These are phyloP conservation scores for Plasmodium knowlesi DNA, from an alignment of 169 alveolate species.

Conservation along the genomic window DNA sequence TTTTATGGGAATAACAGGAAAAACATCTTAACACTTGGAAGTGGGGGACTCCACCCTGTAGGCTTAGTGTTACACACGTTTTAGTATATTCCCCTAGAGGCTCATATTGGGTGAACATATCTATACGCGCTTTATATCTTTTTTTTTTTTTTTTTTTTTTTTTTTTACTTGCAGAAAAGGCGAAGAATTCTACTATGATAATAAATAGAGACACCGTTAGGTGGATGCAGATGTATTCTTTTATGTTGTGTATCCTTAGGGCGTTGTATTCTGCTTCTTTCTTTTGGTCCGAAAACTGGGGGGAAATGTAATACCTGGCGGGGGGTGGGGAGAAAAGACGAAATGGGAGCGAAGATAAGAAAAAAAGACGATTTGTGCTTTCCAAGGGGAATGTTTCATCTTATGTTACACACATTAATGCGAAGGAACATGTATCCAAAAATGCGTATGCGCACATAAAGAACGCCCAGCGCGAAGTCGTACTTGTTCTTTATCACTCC, in stretches of 20 bases:
- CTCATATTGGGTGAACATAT: background rate
- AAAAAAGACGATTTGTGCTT: background rate
- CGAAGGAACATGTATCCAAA: background rate
- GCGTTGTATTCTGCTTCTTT: slow-evolving; percentile 53
- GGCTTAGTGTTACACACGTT: background rate
- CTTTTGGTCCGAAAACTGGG: slow-evolving; percentile 42
- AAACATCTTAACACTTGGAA: background rate
- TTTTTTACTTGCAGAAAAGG: slow-evolving; percentile 38
- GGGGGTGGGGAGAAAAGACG: background rate
- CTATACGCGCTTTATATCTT: background rate
- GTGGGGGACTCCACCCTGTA: background rate
- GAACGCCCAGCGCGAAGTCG: background rate
- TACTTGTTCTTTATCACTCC: slow-evolving; percentile 54
- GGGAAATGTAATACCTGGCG: slow-evolving; percentile 33
- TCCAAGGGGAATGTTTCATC: background rate
- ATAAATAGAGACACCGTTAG: slow-evolving; percentile 36
- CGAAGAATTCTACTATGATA: slow-evolving; percentile 33
- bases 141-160: background rate
- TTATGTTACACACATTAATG: background rate
- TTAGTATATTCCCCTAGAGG: background rate
- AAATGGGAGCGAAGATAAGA: background rate
- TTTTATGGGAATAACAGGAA: background rate
- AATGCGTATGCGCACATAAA: background rate
- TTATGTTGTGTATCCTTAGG: slow-evolving; percentile 33
- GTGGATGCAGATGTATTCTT: slow-evolving; percentile 66